Evolutionary conservation across 306 rosid species (phyloP).

Genomic region (Casuarina equisetifolia): DNA sequence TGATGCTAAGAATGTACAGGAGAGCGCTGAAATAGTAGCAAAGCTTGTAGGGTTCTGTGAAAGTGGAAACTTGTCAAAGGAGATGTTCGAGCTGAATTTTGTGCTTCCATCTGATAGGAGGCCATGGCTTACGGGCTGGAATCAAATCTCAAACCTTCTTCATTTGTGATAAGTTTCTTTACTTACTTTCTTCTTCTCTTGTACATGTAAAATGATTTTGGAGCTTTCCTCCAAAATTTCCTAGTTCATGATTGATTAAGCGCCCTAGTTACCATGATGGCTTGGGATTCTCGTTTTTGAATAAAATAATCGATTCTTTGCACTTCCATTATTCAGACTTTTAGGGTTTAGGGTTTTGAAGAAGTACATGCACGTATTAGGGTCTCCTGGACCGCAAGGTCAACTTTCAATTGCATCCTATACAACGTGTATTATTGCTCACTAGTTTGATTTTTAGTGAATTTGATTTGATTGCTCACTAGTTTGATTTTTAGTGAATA

Average conservation of each 20-base stretch:
- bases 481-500: too few relatives aligned
- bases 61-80: constrained; percentile 91
- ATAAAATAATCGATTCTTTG: constrained; percentile 17
- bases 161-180: constrained; percentile 50
- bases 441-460: too few relatives aligned
- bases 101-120: constrained; percentile 86
- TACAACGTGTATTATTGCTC: too few relatives aligned
- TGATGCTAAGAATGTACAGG: constrained; percentile 76
- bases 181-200: constrained; percentile 33
- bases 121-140: constrained; percentile 92
- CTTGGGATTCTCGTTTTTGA: background rate
- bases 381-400: too few relatives aligned
- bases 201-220: constrained; percentile 53
- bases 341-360: background rate
- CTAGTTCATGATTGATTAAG: constrained; percentile 5
- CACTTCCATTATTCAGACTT: background rate
- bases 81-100: constrained; percentile 95
- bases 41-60: constrained; percentile 90
- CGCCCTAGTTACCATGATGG: background rate
- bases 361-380: too few relatives aligned
- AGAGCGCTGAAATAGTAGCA: constrained; percentile 96
- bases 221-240: constrained; percentile 29
- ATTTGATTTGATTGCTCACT: too few relatives aligned
- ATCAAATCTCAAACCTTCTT: constrained; percentile 74
- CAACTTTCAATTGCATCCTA: too few relatives aligned